Base-by-base conservation (phyloP, 2,329 filamentous ascomycete species). In the Didymella lethalis region DNA sequence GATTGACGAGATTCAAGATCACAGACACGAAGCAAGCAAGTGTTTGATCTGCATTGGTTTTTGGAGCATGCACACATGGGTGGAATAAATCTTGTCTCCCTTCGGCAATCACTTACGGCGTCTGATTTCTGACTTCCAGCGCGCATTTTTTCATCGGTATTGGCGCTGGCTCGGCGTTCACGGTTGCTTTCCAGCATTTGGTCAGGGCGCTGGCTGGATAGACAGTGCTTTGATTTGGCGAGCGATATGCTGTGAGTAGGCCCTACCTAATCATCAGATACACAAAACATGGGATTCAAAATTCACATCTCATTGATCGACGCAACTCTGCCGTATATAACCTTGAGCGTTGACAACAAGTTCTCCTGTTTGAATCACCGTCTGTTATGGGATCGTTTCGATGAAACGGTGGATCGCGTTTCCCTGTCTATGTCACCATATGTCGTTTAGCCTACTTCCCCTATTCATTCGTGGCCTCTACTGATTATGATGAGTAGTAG, bases 61-160 rank as follows among this genome's bases (percentile, higher is more conserved):
- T 10, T 6, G 49, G 49, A 54, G 31, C 40, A 54, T 54, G 49
- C 50, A 59, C 46, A 49, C 40, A 43, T 26, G 56, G 50, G 41
- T 29, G 56, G 26, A 38, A 36, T 43, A 47, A 50, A 18, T 50
- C n/a, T 59, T 54, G 6, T 28, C 23, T 40, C 20, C 14, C 8
- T 32, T 53, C 18, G 18, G 20, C 38, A 36, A 28, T 29, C 38
- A 50, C 51, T 36, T n/a, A 28, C 26, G 41, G 56, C 56, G 51
- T 59, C 23, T 54, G 41, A 20, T 50, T 51, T 49, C 18, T 52
- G 32, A 38, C 29, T 49, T 29, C 36, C 28, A 54, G 56, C 50
- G 46, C n/a, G 46, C 56, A 54, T 54, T 34, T 16, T 34, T 47
- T 31, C 20, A n/a, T 18, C 16, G 18, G 25, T 34, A 43, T 8